These are phyloP conservation scores for Ottelia alismoides DNA, from an alignment of 106 monocot genomes.

Conservation along the genomic window DNA sequence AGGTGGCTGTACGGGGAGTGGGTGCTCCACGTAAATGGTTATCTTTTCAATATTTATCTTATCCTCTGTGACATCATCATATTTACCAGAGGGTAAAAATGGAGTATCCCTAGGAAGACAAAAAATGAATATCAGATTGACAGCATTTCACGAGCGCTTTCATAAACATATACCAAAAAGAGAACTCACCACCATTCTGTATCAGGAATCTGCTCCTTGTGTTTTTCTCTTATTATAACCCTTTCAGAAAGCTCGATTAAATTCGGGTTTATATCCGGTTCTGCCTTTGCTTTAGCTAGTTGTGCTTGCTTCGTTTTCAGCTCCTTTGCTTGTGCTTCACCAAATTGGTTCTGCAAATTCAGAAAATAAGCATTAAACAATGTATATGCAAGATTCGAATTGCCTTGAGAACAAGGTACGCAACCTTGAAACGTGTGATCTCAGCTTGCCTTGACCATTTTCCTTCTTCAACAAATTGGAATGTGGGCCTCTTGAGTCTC, in stretches of 20 bases:
- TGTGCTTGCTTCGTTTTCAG: slow-evolving; percentile 77
- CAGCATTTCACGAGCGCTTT: no score
- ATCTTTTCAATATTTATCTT: slow-evolving; percentile 73
- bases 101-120: slow-evolving; percentile 80
- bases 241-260: slow-evolving; percentile 76
- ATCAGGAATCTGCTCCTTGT: slow-evolving; percentile 83
- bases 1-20: slow-evolving; percentile 82
- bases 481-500: slow-evolving; percentile 71
- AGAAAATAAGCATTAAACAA: no score
- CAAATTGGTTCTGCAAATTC: slow-evolving; percentile 77
- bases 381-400: no score
- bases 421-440: slow-evolving; percentile 66
- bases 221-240: slow-evolving; percentile 44
- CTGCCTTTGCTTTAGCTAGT: slow-evolving; percentile 84
- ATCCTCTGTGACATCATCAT: slow-evolving; percentile 23
- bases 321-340: slow-evolving; percentile 92
- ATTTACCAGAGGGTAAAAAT: slow-evolving; percentile 36
- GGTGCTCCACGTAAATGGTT: slow-evolving; percentile 79
- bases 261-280: slow-evolving; percentile 86
- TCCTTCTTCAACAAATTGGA: slow-evolving; percentile 99
- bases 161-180: no score
- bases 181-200: slow-evolving; percentile 79
- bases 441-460: slow-evolving; percentile 84
- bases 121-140: no score
- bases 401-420: no score